Base-by-base conservation (phyloP, 441 rosid species). In the Pelargonium hybrid region DNA sequence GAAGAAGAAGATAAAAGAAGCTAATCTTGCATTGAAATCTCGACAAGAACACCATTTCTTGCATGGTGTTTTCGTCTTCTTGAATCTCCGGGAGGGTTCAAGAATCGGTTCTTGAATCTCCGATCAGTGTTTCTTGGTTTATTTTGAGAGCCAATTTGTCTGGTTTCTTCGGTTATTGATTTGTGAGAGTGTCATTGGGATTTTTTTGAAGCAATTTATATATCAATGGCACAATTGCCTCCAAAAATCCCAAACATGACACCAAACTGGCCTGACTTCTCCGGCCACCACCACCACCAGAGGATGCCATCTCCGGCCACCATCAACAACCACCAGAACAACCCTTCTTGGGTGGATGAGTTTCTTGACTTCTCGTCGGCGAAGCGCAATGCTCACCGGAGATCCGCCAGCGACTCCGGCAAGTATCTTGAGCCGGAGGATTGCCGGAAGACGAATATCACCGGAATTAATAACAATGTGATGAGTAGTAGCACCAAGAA, bases 321-420 rank as follows among this genome's bases (percentile, higher is more conserved):
- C 77, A 70, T 5, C 79, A 73, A 8, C 77, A 69, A 0, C 81
- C 43, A 25, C 71, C 45, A 25, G 68, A 5, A 85, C 61, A 17
- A 17, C 61, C 7, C 89, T 86, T 85, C 86, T 0, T 89, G 97
- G 97, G 88, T 88, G 15, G 97, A 90, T n/a, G 98, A 93, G 71
- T 93, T 93, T 84, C 91, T 90, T 3, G 94, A 93, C 77, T 93
- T 93, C 85, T 87, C 98, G 0, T 76, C 90, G 0, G 82, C 84
- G 2, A 82, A 88, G 50, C 87, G 92, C 1, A 93, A 87, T 8
- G 82, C 77, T 1, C 96, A 91, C 83, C 85, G 98, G 71, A 81
- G 96, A 52, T 93, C 98, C 0, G 83, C 84, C 11, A 93, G 98
- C 76, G 98, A 93, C 82, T 86, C 92, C 25, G 61, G 1, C 11